A percentile compares a stretch with the other conserved stretches of the same genome.
phyloP scores from a whole-genome alignment of 2,329 filamentous ascomycete genomes.

The Penicillium sp. region DNA sequence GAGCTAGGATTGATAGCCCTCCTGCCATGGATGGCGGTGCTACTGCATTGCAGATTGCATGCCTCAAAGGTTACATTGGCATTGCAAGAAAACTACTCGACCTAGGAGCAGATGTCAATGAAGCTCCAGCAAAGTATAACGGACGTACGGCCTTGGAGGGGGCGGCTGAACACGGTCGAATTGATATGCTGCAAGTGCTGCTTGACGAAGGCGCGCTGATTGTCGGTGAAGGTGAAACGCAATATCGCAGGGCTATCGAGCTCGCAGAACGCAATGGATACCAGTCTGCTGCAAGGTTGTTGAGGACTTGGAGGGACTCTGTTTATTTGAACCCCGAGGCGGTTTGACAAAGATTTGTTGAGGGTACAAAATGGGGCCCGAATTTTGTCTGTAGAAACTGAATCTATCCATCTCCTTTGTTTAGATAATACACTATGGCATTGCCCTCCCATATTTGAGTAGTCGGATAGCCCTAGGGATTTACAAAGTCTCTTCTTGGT shows the following conservation, averaged over 20 bases:
- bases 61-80: slow-evolving; percentile 25
- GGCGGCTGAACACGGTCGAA: slow-evolving; percentile 30
- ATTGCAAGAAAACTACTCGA: slow-evolving; percentile 24
- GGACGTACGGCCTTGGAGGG: slow-evolving; percentile 31
- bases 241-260: slow-evolving; percentile 16
- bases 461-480: neutral
- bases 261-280: slow-evolving; percentile 20
- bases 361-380: neutral
- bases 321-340: neutral
- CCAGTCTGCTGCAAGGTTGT: slow-evolving; percentile 14
- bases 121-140: slow-evolving; percentile 10
- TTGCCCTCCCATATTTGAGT: too few species aligned
- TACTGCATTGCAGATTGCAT: slow-evolving; percentile 31
- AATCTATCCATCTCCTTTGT: neutral
- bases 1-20: slow-evolving; percentile 14
- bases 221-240: slow-evolving; percentile 6
- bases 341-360: neutral
- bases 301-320: neutral
- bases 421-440: neutral
- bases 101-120: slow-evolving; percentile 24
- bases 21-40: slow-evolving; percentile 15
- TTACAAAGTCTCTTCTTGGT: too few species aligned
- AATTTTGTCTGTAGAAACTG: neutral
- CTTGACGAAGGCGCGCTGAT: slow-evolving; percentile 24
- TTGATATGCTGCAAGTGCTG: slow-evolving; percentile 32